Base-by-base conservation (phyloP, 177 flowering plant species). In the Vitis hybrid region DNA sequence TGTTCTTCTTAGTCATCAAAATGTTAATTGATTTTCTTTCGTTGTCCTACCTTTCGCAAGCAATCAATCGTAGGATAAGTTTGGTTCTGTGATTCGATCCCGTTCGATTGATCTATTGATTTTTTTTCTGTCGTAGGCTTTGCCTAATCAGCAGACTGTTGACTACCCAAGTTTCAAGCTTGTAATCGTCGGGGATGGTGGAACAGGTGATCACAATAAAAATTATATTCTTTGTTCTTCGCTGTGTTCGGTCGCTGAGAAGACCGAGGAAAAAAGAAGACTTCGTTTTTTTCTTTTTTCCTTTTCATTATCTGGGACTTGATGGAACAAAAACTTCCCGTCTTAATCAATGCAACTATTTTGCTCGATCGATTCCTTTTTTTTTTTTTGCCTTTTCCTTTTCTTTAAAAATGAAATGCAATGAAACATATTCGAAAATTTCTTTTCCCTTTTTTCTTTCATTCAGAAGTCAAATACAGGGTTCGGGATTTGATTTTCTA, bases 91-190 rank as follows among this genome's bases (percentile, higher is more conserved):
- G 20, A 14, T 26, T 49, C 1, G 3, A 19, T 50, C 31, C 6
- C 10, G 22, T 22, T 52, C 53, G 3, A 10, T 22, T 18, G 29
- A 5, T 8, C 20, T 48, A 26, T 3, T 45, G 3, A 2, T 57
- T 59, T 26, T 49, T 49, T 15, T 58, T 50, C 26, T 48, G 29
- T 31, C 45, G 7, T 58, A 78, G 83, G 82, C 84, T 14, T 61
- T 81, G 20, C 79, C 83, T 10, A 81, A 78, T 54, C 89, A 84
- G 76, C 81, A 81, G 60, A 82, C 81, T 3, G 87, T 86, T 19
- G 86, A 86, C 39, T 84, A 82, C 67, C 89, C 89, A 9, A 82
- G 80, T 70, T 86, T 86, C 81, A 84, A 86, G 81, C 89, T 86
- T 20, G 86, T 84, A 6, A 79, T 86, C 53, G 87, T 86, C 8